Base-by-base conservation (phyloP, 129 eudicot species). In the Kitagawia praeruptora region DNA sequence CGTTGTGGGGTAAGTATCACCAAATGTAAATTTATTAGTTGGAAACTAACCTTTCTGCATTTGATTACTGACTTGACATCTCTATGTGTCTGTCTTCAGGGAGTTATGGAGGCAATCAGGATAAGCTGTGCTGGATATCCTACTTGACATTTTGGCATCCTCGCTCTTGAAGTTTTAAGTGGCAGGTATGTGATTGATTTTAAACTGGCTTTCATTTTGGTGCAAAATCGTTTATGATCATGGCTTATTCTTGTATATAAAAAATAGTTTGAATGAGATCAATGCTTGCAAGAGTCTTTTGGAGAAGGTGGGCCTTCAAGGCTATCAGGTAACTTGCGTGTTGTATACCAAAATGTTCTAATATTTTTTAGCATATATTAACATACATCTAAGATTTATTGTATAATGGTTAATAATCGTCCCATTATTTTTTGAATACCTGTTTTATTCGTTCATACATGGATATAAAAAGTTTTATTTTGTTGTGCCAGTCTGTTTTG, bases 51-150 rank as follows among this genome's bases (percentile, higher is more conserved):
- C 38, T 53, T 28, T 47, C 70, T 80, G 40, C 80, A 74, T 41
- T 77, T 75, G 47, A 66, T 67, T 64, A 18, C 46, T 13, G 56
- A 70, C 49, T 78, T 44, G 63, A 42, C 12, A 38, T 77, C 31
- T 15, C 14, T 67, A 19, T 84, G 75, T 45, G 21, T 77, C 37
- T 79, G 70, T 23, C 39, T 76, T 78, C 85, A 94, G 98, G 98
- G 98, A 70, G 98, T 94, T 58, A 85, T 94, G 97, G 98, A 94
- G 88, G 98, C 98, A 85, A 94, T 95, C 76, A 88, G 98, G 87
- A 95, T 92, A 39, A 95, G 97, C 81, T 85, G 89, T 80, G 98
- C 98, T 71, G 98, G 98, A 47, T 95, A 92, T 89, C 98, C 98
- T 45, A 95, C 98, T 38, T 87, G 97, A 84, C 91, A 97, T 58